These are phyloP conservation scores for Cicer pinnatifidum DNA, from an alignment of 306 rosid genomes.

Conservation along the genomic window DNA sequence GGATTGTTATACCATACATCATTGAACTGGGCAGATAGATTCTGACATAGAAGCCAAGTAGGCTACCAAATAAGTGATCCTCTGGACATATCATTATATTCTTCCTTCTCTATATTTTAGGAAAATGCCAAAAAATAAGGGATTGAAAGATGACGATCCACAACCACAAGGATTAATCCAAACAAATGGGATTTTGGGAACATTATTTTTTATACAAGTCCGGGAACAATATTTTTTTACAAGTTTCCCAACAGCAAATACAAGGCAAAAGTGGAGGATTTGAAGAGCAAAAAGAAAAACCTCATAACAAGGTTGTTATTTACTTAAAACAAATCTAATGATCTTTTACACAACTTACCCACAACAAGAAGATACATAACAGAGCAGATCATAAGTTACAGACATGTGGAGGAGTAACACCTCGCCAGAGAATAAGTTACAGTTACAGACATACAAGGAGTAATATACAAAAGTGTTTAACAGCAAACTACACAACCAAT, in stretches of 20 bases:
- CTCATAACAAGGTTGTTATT: not conserved
- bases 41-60: too few relatives aligned
- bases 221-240: not conserved
- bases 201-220: too few relatives aligned
- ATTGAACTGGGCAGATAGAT: too few relatives aligned
- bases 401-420: not conserved
- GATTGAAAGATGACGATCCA: too few relatives aligned
- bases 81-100: too few relatives aligned
- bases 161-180: too few relatives aligned
- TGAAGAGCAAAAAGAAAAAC: not conserved
- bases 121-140: too few relatives aligned
- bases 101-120: too few relatives aligned
- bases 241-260: not conserved
- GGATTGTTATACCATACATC: too few relatives aligned
- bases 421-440: not conserved
- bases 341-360: too few relatives aligned
- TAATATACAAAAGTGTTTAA: constrained; percentile 4
- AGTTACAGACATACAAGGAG: not conserved
- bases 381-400: not conserved
- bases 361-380: not conserved
- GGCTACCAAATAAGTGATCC: too few relatives aligned
- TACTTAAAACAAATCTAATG: not conserved
- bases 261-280: not conserved
- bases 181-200: too few relatives aligned
- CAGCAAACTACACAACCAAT: constrained; percentile 39